Percentiles rank a stretch among this genome's conserved stretches.
These are phyloP conservation scores for Akanthomyces muscarius DNA, from an alignment of 2,329 filamentous ascomycete species.

Conservation along the genomic window DNA sequence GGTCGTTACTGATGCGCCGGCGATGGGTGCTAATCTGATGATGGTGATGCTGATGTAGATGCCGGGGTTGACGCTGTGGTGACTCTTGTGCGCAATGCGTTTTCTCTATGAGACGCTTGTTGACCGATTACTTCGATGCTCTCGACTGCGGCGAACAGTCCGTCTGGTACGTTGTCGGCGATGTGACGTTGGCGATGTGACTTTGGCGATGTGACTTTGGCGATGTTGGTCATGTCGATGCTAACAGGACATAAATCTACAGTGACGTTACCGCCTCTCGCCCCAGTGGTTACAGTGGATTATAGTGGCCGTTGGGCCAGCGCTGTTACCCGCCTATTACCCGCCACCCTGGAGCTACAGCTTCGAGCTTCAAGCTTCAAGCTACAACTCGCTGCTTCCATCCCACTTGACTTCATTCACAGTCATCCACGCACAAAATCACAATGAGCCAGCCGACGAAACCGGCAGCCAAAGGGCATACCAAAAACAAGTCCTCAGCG, in stretches of 20 bases:
- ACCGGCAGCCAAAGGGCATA: conserved; percentile 30
- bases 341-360: too few relatives aligned
- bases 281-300: background rate
- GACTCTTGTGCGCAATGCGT: too few relatives aligned
- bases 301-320: background rate
- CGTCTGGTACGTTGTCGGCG: too few relatives aligned
- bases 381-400: background rate
- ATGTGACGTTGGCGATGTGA: background rate
- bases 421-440: background rate
- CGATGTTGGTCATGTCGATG: background rate
- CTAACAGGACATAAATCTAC: background rate
- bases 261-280: background rate
- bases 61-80: too few relatives aligned
- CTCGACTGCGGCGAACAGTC: too few relatives aligned
- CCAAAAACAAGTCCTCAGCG: conserved; percentile 34
- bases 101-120: too few relatives aligned
- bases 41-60: too few relatives aligned
- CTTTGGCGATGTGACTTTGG: too few relatives aligned
- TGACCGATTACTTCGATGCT: too few relatives aligned
- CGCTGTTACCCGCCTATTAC: background rate
- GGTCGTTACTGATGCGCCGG: too few relatives aligned
- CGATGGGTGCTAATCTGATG: too few relatives aligned
- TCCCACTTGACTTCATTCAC: background rate
- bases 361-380: background rate
- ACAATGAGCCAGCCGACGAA: conserved; percentile 30